Percentiles rank a stretch among this genome's conserved stretches.
Conservation (phyloP, 257 asterid genomes). For the Paulownia fortunei region DNA sequence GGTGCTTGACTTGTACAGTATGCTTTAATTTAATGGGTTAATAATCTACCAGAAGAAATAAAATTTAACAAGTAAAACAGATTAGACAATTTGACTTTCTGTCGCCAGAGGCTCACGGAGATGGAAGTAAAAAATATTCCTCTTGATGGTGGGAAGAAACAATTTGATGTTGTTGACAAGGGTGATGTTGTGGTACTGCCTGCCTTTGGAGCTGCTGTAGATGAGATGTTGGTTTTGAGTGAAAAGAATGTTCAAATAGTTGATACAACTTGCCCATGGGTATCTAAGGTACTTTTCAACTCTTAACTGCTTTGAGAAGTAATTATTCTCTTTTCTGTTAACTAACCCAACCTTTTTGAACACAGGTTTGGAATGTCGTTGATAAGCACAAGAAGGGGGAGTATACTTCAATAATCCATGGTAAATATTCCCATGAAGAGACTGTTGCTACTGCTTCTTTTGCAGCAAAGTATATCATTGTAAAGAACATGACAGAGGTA, state of each 20-base stretch:
- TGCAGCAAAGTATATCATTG: slow-evolving; percentile 88
- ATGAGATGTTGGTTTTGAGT: slow-evolving; percentile 84
- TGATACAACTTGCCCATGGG: slow-evolving; percentile 99
- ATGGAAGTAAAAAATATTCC: slow-evolving; percentile 79
- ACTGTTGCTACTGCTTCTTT: slow-evolving; percentile 98
- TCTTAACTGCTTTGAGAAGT: slow-evolving; percentile 1
- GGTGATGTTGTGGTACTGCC: slow-evolving; percentile 95
- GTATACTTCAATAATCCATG: slow-evolving; percentile 91
- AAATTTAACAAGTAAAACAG: background rate
- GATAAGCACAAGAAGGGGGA: slow-evolving; percentile 99
- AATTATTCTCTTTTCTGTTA: background rate
- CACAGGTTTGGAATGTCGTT: slow-evolving; percentile 96
- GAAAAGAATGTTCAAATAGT: slow-evolving; percentile 92
- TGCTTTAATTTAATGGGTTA: slow-evolving; percentile 14
- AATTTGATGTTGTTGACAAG: slow-evolving; percentile 70
- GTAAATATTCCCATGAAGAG: slow-evolving; percentile 93
- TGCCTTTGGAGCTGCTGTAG: slow-evolving; percentile 96
- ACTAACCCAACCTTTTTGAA: background rate
- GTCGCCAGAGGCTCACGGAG: slow-evolving; percentile 72
- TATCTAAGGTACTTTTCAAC: slow-evolving; percentile 72
- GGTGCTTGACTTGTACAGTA: background rate
- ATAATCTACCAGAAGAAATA: slow-evolving; percentile 18
- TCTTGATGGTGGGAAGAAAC: slow-evolving; percentile 60
- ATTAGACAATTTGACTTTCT: slow-evolving; percentile 21
- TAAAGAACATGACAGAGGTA: slow-evolving; percentile 95